Conservation (phyloP, 331 rosid species). For the Telfairia occidentalis region DNA sequence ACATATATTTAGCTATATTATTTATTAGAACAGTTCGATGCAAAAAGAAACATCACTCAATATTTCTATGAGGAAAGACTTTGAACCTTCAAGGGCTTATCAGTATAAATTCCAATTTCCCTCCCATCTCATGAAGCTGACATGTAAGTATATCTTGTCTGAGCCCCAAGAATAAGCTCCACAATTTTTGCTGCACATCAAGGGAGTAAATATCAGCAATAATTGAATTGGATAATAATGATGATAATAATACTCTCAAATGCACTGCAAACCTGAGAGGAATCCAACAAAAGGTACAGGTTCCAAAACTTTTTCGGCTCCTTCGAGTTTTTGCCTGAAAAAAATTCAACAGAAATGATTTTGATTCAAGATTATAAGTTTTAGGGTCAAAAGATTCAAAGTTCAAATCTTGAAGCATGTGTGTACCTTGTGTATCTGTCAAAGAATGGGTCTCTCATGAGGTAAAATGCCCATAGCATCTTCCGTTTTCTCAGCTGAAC, state of each 20-base stretch:
- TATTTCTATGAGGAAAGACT: not conserved
- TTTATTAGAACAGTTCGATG: not conserved
- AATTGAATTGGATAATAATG: not conserved
- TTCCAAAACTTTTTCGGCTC: constrained; percentile 51
- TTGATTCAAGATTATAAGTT: not conserved
- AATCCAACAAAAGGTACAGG: constrained; percentile 71
- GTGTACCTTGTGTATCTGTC: constrained; percentile 68
- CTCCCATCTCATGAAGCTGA: constrained; percentile 57
- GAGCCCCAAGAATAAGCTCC: constrained; percentile 74
- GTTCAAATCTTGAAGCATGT: not conserved
- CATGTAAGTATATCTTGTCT: constrained; percentile 76
- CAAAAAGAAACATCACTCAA: not conserved
- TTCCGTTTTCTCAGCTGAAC: constrained; percentile 65
- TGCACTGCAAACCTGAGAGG: constrained; percentile 48
- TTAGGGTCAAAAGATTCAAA: not conserved
- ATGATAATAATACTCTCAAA: not conserved
- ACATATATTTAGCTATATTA: not conserved
- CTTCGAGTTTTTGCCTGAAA: constrained; percentile 61
- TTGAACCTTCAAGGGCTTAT: not conserved
- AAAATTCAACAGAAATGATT: not conserved
- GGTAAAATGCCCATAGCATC: constrained; percentile 69
- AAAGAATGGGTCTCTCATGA: constrained; percentile 98
- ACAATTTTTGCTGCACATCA: constrained; percentile 59
- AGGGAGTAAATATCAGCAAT: not conserved
- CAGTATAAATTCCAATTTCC: not conserved